Conservation (phyloP, 2,329 filamentous ascomycete genomes). For the Cercospora nicotianae region DNA sequence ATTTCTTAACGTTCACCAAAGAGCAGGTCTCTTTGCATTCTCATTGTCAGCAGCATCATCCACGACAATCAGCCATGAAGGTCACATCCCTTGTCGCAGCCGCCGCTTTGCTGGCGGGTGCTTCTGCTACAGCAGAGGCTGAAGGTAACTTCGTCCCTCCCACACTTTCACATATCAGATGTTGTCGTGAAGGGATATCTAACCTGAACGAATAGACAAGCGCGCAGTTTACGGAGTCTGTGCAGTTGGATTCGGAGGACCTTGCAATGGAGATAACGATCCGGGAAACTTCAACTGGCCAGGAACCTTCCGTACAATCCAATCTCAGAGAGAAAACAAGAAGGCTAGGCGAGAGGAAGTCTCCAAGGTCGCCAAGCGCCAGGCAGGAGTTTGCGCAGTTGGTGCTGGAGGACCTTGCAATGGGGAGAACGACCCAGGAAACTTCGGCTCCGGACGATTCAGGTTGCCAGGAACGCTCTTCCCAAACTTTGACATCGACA, state of each 20-base stretch:
- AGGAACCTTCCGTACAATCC: neutral
- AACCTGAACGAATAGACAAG: neutral
- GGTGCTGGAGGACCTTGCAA: neutral
- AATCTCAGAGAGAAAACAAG: neutral
- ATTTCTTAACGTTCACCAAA: neutral
- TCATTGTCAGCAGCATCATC: neutral
- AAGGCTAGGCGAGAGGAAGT: neutral
- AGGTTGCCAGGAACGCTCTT: too few relatives aligned
- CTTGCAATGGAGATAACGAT: neutral
- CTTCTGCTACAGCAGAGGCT: neutral
- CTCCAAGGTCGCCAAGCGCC: neutral
- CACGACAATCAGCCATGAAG: neutral
- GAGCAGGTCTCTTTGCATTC: neutral
- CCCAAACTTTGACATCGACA: neutral
- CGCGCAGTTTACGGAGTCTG: neutral
- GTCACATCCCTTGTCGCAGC: neutral
- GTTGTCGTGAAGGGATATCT: too few relatives aligned
- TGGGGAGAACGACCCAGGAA: neutral
- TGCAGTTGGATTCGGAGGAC: neutral
- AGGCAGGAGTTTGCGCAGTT: neutral
- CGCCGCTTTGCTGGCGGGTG: neutral
- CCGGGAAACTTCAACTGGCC: neutral
- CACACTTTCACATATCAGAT: too few relatives aligned
- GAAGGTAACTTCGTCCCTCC: neutral
- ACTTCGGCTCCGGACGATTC: neutral